Conservation (phyloP, 495 filamentous ascomycete species). For the Hypomontagnella submonticulosa region DNA sequence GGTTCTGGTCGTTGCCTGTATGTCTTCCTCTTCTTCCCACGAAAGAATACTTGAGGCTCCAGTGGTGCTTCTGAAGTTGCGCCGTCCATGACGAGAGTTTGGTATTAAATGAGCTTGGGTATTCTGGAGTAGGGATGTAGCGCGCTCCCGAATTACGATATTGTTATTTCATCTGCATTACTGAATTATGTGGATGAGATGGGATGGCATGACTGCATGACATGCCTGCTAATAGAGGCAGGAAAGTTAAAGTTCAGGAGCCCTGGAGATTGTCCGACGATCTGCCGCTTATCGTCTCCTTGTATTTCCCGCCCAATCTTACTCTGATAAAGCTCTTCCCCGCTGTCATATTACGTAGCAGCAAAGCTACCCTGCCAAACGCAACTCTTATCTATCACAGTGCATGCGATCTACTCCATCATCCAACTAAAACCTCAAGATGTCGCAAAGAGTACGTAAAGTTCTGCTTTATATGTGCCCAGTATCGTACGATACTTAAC, state of each 20-base stretch:
- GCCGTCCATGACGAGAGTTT: conserved; percentile 38
- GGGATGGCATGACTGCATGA: too few relatives aligned
- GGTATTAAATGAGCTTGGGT: not conserved
- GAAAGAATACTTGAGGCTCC: conserved; percentile 63
- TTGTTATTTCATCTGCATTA: too few relatives aligned
- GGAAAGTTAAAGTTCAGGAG: not conserved
- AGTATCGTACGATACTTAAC: not conserved
- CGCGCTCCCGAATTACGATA: not conserved
- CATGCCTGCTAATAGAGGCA: too few relatives aligned
- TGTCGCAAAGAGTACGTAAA: conserved; percentile 46
- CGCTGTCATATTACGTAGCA: conserved; percentile 24
- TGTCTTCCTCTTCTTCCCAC: conserved; percentile 79
- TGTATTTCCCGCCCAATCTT: not conserved
- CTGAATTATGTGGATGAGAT: too few relatives aligned
- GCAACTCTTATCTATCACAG: conserved; percentile 16
- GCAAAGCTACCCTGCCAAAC: conserved; percentile 13
- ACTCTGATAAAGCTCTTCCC: conserved; percentile 21
- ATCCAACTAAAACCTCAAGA: conserved; percentile 31
- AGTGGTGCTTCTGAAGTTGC: conserved; percentile 30
- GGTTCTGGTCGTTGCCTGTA: conserved; percentile 69
- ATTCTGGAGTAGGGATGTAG: not conserved
- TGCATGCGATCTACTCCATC: conserved; percentile 28
- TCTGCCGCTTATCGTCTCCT: conserved; percentile 29
- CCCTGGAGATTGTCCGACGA: conserved; percentile 24
- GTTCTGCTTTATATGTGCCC: not conserved